Percentiles rank a stretch among this genome's conserved stretches.
Conservation (phyloP, 768 basidiomycete genomes). For the Suillus decipiens region DNA sequence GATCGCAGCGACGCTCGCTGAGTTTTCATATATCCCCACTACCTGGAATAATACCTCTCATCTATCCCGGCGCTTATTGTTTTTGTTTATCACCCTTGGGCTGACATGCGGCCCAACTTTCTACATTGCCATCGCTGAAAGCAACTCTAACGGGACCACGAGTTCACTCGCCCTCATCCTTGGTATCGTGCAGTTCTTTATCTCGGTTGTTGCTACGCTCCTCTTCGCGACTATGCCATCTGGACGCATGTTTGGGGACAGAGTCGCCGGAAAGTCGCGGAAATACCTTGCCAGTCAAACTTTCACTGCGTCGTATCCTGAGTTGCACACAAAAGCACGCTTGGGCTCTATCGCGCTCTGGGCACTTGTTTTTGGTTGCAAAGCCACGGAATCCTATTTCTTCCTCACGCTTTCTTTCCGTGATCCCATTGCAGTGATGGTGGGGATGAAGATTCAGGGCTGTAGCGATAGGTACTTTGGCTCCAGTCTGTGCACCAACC, state of each 20-base stretch:
- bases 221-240: conserved; percentile 93
- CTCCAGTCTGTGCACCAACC: conserved; percentile 80
- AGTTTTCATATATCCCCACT: conserved; percentile 97
- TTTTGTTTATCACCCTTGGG: conserved; percentile 87
- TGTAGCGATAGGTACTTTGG: conserved; percentile 90
- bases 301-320: conserved; percentile 94
- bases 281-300: conserved; percentile 99
- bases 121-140: conserved; percentile 88
- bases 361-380: conserved; percentile 94
- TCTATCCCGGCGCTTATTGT: conserved; percentile 86
- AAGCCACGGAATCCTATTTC: conserved; percentile 96
- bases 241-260: conserved; percentile 98
- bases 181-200: conserved; percentile 95
- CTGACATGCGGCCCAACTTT: conserved; percentile 93
- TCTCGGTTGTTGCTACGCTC: conserved; percentile 82
- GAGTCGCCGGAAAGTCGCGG: conserved; percentile 91
- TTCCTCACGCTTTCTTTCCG: conserved; percentile 95
- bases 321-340: conserved; percentile 63
- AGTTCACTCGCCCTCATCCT: conserved; percentile 86
- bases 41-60: conserved; percentile 99
- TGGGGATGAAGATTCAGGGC: conserved; percentile 91
- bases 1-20: conserved; percentile 90
- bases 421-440: conserved; percentile 93
- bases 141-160: conserved; percentile 51
- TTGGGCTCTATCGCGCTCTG: conserved; percentile 80